Conservation (phyloP, 139 green algal genomes). For the Picochlorum sp. region DNA sequence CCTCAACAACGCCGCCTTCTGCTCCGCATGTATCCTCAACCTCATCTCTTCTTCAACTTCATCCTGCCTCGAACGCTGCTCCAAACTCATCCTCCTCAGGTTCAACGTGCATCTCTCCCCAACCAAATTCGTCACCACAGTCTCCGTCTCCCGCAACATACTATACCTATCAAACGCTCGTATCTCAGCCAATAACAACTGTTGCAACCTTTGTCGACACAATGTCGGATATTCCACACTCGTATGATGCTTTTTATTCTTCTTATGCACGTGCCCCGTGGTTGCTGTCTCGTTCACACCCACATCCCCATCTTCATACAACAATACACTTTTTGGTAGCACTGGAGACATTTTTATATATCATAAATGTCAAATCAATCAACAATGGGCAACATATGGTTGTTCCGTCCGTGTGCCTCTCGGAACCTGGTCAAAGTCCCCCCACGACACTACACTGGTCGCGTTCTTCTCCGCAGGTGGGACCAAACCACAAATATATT, state of each 20-base stretch:
- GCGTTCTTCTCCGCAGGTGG: too few relatives aligned
- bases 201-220: neutral
- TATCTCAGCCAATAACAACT: constrained; percentile 11
- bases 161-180: constrained; percentile 8
- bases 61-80: neutral
- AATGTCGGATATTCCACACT: neutral
- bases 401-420: too few relatives aligned
- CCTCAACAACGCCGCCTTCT: constrained; percentile 19
- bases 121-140: constrained; percentile 3
- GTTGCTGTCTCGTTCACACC: too few relatives aligned
- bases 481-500: too few relatives aligned
- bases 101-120: neutral
- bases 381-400: too few relatives aligned
- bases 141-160: neutral
- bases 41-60: constrained; percentile 2
- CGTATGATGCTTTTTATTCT: neutral
- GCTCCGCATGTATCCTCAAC: constrained; percentile 12
- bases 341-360: too few relatives aligned
- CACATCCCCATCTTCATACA: too few relatives aligned
- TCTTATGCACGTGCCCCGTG: too few relatives aligned
- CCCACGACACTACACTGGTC: too few relatives aligned
- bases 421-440: too few relatives aligned
- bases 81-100: neutral
- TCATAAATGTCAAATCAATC: too few relatives aligned
- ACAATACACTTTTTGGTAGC: too few relatives aligned